These are phyloP conservation scores for Fimicolochytrium jonesii DNA, from an alignment of 192 early-diverging fungal species.

Conservation along the genomic window DNA sequence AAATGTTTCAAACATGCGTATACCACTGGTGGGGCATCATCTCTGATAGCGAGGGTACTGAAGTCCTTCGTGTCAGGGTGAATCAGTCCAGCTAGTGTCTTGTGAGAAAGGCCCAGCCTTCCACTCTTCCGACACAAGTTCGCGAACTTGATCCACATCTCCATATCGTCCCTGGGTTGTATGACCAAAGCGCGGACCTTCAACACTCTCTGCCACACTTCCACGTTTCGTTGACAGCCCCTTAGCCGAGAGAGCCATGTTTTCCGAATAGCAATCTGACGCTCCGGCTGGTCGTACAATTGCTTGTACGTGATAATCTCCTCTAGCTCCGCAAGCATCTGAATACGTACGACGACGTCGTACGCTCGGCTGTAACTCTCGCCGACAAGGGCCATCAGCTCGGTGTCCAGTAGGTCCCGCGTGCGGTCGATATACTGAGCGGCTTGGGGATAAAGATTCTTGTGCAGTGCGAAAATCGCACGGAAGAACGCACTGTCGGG, in stretches of 20 bases:
- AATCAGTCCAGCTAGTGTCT: constrained; percentile 70
- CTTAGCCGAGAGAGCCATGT: constrained; percentile 89
- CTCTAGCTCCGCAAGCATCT: constrained; percentile 97
- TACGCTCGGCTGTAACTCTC: constrained; percentile 96
- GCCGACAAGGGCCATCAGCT: constrained; percentile 78
- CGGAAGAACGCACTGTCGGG: constrained; percentile 82
- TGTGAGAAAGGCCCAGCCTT: constrained; percentile 72
- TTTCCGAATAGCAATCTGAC: constrained; percentile 66
- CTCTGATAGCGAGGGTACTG: constrained; percentile 36
- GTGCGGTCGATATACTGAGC: constrained; percentile 72
- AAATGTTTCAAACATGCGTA: constrained; percentile 91
- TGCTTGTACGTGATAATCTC: constrained; percentile 92
- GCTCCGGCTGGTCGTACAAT: constrained; percentile 71
- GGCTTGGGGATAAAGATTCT: constrained; percentile 72
- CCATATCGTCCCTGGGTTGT: constrained; percentile 87
- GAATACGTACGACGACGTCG: constrained; percentile 81
- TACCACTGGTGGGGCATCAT: constrained; percentile 66
- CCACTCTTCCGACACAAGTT: constrained; percentile 90
- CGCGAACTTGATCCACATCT: constrained; percentile 93
- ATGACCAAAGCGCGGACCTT: constrained; percentile 85
- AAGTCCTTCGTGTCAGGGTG: constrained; percentile 54
- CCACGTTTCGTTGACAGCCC: constrained; percentile 88
- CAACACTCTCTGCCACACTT: constrained; percentile 91
- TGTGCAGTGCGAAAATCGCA: constrained; percentile 80
- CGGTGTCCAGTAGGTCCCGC: constrained; percentile 76